Conservation (phyloP, 129 eudicot species). For the Sambucus nigra region DNA sequence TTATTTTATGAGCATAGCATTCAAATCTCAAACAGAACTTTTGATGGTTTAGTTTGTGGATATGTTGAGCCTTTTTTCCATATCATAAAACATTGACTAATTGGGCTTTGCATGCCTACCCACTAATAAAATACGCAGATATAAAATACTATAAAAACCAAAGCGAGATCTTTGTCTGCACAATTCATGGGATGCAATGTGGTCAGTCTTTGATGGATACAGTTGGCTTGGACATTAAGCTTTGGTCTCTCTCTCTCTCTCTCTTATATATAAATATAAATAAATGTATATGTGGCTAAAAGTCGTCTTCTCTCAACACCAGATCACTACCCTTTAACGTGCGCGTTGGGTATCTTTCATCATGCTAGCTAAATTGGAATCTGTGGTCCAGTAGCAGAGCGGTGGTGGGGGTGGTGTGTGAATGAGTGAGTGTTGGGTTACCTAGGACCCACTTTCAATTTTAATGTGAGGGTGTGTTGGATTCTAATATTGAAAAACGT, state of each 20-base stretch:
- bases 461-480: neutral
- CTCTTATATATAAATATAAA: neutral
- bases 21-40: too few species aligned
- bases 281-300: neutral
- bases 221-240: constrained; percentile 16
- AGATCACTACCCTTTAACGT: constrained; percentile 11
- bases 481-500: too few species aligned
- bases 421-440: neutral
- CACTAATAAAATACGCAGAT: too few species aligned
- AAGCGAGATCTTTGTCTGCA: constrained; percentile 20
- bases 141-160: neutral
- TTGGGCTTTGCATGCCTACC: too few species aligned
- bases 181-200: constrained; percentile 10
- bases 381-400: constrained; percentile 8
- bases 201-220: constrained; percentile 14
- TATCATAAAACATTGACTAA: too few species aligned
- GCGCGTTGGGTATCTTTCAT: constrained; percentile 20
- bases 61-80: too few species aligned
- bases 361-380: constrained; percentile 15
- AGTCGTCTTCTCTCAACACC: neutral
- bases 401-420: constrained; percentile 8
- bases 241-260: constrained; percentile 13
- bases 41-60: too few species aligned
- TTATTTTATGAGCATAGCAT: too few species aligned
- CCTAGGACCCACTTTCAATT: constrained; percentile 8